phyloP scores from a whole-genome alignment of 257 asterid species.

The Primulina tabacum region DNA sequence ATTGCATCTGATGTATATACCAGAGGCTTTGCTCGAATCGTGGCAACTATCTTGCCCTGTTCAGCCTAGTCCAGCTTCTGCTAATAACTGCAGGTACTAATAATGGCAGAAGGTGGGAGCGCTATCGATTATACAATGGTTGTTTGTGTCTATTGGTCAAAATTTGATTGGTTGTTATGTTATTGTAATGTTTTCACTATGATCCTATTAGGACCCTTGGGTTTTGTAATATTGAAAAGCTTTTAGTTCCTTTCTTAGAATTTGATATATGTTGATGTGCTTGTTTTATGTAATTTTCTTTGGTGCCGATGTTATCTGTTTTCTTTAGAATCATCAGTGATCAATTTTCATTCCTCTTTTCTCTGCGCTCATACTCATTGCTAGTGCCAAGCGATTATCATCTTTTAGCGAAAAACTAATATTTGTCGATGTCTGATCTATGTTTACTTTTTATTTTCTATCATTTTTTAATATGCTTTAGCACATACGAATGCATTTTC shows the following conservation, averaged over 20 bases:
- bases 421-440: too few species aligned
- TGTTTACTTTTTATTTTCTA: neutral
- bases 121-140: too few species aligned
- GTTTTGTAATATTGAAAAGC: too few species aligned
- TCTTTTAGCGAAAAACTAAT: too few species aligned
- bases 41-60: constrained; percentile 56
- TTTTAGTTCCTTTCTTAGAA: too few species aligned
- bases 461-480: too few species aligned
- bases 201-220: too few species aligned
- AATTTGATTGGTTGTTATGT: too few species aligned
- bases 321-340: neutral
- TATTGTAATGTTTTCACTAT: too few species aligned
- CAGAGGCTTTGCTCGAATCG: constrained; percentile 39
- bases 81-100: constrained; percentile 35
- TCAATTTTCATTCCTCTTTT: neutral
- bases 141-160: too few species aligned
- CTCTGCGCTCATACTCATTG: neutral
- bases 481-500: too few species aligned
- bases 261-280: neutral
- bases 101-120: too few species aligned
- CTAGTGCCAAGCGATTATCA: neutral
- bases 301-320: neutral
- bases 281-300: neutral
- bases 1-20: constrained; percentile 27
- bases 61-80: constrained; percentile 47